phyloP scores from a whole-genome alignment of 805 yeast species.

The Komagataella ulmi region DNA sequence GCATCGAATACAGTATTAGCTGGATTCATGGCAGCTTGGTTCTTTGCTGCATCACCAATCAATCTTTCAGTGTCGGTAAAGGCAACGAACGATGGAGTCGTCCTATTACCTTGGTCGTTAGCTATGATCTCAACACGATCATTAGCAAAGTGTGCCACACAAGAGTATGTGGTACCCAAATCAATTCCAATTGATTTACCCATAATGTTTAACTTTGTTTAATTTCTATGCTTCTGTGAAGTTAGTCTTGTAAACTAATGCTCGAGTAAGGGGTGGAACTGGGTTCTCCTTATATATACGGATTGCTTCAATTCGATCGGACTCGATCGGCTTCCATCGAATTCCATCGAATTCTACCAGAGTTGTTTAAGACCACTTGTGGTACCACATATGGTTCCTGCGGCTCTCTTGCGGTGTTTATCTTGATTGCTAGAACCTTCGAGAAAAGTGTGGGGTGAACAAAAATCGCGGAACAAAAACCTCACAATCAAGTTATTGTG shows the following conservation, averaged over 20 bases:
- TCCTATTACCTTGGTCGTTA: conserved; percentile 97
- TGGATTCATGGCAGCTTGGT: conserved; percentile 92
- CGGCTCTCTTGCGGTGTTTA: background rate
- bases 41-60: conserved; percentile 94
- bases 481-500: conserved; percentile 19
- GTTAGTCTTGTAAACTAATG: background rate
- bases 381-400: background rate
- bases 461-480: conserved; percentile 24
- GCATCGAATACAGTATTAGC: conserved; percentile 81
- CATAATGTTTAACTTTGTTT: conserved; percentile 8
- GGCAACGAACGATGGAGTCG: conserved; percentile 92
- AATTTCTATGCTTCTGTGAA: background rate
- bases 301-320: background rate
- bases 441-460: background rate
- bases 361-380: background rate
- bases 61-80: conserved; percentile 87
- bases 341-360: background rate
- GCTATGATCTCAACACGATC: conserved; percentile 92
- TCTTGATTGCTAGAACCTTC: background rate
- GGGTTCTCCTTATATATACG: background rate
- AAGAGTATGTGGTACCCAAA: conserved; percentile 82
- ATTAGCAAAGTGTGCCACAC: conserved; percentile 88
- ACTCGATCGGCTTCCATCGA: background rate
- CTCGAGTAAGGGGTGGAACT: background rate
- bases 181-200: conserved; percentile 53